Percentiles rank a stretch among this genome's conserved stretches.
Evolutionary conservation across 805 yeast species (phyloP).

Genomic region (Saturnispora diversa): DNA sequence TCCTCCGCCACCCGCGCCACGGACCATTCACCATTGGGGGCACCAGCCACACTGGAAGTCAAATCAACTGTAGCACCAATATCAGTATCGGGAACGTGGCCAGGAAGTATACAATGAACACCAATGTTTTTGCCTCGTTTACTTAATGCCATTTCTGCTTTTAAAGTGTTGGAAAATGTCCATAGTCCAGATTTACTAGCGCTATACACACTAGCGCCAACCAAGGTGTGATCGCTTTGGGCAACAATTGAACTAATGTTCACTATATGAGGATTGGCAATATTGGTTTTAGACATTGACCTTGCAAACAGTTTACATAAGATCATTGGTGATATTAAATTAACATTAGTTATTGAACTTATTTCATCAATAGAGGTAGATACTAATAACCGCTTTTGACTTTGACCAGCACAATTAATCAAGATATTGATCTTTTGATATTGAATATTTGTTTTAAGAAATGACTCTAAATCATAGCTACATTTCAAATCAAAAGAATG

Average conservation of each 20-base stretch:
- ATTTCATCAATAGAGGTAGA: slow-evolving; percentile 37
- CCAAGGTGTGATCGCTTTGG: slow-evolving; percentile 18
- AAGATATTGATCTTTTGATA: slow-evolving; percentile 37
- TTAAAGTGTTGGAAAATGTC: slow-evolving; percentile 52
- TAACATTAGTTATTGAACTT: slow-evolving; percentile 40
- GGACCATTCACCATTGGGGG: not conserved
- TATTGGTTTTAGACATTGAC: slow-evolving; percentile 37
- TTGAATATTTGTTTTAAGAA: slow-evolving; percentile 16
- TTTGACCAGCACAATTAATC: slow-evolving; percentile 60
- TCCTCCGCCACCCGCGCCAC: slow-evolving; percentile 8
- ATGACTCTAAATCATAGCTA: slow-evolving; percentile 12
- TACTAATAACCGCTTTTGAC: slow-evolving; percentile 47
- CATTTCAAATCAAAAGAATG: slow-evolving; percentile 30
- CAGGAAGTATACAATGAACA: slow-evolving; percentile 63
- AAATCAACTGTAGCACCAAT: slow-evolving; percentile 41
- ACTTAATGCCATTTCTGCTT: slow-evolving; percentile 40
- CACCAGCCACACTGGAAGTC: not conserved
- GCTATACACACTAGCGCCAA: slow-evolving; percentile 58
- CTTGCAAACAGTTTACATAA: slow-evolving; percentile 45
- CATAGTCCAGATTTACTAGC: slow-evolving; percentile 66
- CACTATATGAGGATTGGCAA: slow-evolving; percentile 36
- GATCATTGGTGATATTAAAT: slow-evolving; percentile 54
- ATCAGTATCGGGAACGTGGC: slow-evolving; percentile 55
- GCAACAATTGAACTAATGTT: slow-evolving; percentile 65
- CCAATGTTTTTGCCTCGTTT: slow-evolving; percentile 40